Evolutionary conservation across 108 stramenopile genomes (phyloP), one percentile per base, ranked within the genome.

Genomic region (Nitzschia putrida): DNA sequence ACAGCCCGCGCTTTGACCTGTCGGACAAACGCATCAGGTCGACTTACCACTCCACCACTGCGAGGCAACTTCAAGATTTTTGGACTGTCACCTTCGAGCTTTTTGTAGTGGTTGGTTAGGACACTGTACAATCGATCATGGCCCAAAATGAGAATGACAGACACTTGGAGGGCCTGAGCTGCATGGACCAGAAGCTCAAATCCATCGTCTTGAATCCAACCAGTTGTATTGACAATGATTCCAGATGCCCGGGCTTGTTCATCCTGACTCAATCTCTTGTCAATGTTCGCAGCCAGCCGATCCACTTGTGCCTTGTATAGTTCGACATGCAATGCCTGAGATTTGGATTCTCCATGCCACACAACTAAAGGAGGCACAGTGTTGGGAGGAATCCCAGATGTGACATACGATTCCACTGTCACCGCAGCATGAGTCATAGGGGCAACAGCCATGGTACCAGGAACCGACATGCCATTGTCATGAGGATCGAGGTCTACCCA

Each of bases 41-140:
- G 76, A 54, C 83, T 80, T 16, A 89, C 88, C 8, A 88, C 85
- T 0, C 94, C 94, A 9, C 94, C 94, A 49, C 87, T 88, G 38
- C 89, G 76, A 1, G 91, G 94, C 14, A 95, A 42, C 72, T 95
- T 95, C 66, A 95, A 83, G 42, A 95, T 64, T 80, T 90, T 95
- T 42, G 85, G 84, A 40, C 41, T 57, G 23, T 26, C 58, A 24
- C 54, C 23, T 34, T 63, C 41, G 18, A 61, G 41, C 55, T 85
- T 85, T 59, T 85, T 81, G 51, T 87, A 84, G 53, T 88, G 76
- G 39, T 72, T 86, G 24, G 76, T 80, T 43, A 95, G 40, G 84
- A 91, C 89, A 65, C 84, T 87, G 76, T 95, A 95, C 54, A 95
- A 57, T 68, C 90, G 83, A 84, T 95, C 94, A 67, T 95, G 91